A percentile compares a stretch with the other conserved stretches of the same genome.
Conservation (phyloP, 176 grass and related monocot genomes). For the Aechmea fasciata region DNA sequence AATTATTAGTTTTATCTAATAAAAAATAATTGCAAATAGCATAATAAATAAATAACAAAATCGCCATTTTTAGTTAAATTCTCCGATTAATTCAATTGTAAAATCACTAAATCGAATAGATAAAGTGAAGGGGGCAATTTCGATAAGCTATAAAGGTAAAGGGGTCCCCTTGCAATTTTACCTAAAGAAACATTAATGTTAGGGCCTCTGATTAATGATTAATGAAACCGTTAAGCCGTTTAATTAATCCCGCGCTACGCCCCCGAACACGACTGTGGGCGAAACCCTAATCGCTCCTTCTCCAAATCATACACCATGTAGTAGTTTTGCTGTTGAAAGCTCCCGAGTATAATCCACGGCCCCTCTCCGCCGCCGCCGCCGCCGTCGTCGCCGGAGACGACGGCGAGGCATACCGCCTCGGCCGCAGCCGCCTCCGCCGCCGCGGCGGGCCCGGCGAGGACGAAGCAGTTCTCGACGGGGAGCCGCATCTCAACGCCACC, state of each 20-base stretch:
- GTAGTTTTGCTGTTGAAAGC: conserved; percentile 96
- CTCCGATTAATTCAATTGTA: too few relatives aligned
- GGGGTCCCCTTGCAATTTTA: too few relatives aligned
- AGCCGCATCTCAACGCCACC: conserved; percentile 55
- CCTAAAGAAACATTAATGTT: too few relatives aligned
- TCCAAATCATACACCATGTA: conserved; percentile 65
- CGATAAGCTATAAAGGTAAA: too few relatives aligned
- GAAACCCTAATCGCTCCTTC: conserved; percentile 55
- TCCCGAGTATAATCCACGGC: conserved; percentile 71
- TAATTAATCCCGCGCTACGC: conserved; percentile 6
- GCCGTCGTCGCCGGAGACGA: conserved; percentile 33
- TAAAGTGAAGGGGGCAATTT: too few relatives aligned
- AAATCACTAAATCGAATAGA: too few relatives aligned
- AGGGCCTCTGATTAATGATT: too few relatives aligned
- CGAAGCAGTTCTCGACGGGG: conserved; percentile 76
- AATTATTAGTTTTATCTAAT: too few relatives aligned
- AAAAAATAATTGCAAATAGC: too few relatives aligned
- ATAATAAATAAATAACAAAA: too few relatives aligned
- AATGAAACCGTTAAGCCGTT: too few relatives aligned
- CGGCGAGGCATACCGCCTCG: conserved; percentile 63
- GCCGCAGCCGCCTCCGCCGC: background rate
- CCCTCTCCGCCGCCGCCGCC: conserved; percentile 8
- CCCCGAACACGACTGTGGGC: conserved; percentile 43
- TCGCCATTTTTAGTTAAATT: too few relatives aligned
- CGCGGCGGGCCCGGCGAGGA: background rate